phyloP scores from a whole-genome alignment of 2,329 filamentous ascomycete species.

The Beauveria sp. region DNA sequence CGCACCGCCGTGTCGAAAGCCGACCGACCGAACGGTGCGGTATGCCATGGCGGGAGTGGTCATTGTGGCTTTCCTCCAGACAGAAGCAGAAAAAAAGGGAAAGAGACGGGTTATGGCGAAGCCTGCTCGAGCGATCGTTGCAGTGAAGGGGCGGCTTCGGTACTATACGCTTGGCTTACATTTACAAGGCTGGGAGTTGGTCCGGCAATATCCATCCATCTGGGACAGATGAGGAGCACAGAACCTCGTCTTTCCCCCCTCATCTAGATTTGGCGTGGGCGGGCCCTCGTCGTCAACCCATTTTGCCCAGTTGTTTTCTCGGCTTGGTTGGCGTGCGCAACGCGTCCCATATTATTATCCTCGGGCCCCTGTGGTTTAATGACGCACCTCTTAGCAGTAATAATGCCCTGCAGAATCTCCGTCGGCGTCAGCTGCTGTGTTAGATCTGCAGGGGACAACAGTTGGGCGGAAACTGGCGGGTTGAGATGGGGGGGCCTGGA shows the following conservation, averaged over 20 bases:
- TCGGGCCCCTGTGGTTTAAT: not conserved
- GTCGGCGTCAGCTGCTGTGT: not conserved
- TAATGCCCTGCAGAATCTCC: not conserved
- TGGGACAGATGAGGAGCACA: not conserved
- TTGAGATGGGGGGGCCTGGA: not conserved
- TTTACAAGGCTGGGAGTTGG: constrained; percentile 12
- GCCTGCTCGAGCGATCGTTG: not conserved
- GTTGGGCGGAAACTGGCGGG: constrained; percentile 10
- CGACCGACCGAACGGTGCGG: constrained; percentile 1
- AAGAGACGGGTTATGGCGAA: not conserved
- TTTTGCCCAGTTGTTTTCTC: not conserved
- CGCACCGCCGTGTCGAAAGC: constrained; percentile 7
- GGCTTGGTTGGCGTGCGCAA: not conserved
- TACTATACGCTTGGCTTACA: constrained; percentile 2
- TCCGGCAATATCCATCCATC: constrained; percentile 3
- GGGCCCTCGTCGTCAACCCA: constrained; percentile 1
- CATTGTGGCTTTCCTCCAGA: not conserved
- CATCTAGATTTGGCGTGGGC: constrained; percentile 10
- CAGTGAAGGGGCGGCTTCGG: not conserved
- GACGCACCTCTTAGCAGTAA: not conserved
- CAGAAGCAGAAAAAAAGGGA: not conserved
- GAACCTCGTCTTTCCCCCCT: not conserved
- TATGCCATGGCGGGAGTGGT: constrained; percentile 9
- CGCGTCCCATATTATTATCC: constrained; percentile 8
- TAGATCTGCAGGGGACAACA: constrained; percentile 11